phyloP scores from a whole-genome alignment of 805 yeast genomes.

The Metschnikowia drakensbergensis region DNA sequence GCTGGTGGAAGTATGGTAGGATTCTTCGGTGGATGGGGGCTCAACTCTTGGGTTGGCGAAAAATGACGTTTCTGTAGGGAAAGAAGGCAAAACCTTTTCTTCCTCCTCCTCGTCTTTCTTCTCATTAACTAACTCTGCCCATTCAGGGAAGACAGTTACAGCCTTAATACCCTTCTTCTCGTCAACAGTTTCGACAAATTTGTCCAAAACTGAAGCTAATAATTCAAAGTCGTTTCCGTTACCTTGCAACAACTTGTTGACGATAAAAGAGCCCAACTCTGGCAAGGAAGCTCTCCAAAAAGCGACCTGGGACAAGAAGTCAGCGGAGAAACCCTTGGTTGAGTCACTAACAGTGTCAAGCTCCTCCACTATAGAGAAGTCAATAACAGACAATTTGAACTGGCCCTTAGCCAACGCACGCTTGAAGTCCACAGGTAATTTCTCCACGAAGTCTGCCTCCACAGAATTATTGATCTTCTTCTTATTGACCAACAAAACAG shows the following conservation, averaged over 20 bases:
- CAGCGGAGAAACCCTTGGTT: conserved; percentile 67
- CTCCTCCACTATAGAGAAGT: conserved; percentile 59
- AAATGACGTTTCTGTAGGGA: conserved; percentile 63
- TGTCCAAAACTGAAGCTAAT: conserved; percentile 66
- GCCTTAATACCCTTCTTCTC: conserved; percentile 42
- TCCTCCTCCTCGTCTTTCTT: conserved; percentile 21
- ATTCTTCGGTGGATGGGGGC: conserved; percentile 28
- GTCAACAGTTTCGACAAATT: conserved; percentile 56
- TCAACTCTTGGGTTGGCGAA: conserved; percentile 52
- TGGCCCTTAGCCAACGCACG: conserved; percentile 49
- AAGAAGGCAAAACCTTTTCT: conserved; percentile 40
- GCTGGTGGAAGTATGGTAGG: conserved; percentile 30
- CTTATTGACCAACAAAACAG: conserved; percentile 41
- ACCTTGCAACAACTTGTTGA: conserved; percentile 73
- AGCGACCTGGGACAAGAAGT: conserved; percentile 73
- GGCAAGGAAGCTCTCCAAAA: conserved; percentile 75
- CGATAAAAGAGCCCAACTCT: conserved; percentile 58
- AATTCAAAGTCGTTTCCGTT: conserved; percentile 80
- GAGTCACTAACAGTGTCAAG: conserved; percentile 47
- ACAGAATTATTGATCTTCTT: conserved; percentile 35
- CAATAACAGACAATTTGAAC: conserved; percentile 54
- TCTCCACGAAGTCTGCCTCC: conserved; percentile 48
- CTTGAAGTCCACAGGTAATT: conserved; percentile 53
- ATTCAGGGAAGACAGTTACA: conserved; percentile 29
- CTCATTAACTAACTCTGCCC: conserved; percentile 28